Evolutionary conservation across 2,329 filamentous ascomycete genomes (phyloP).

Genomic region (Aspergillus ustus): DNA sequence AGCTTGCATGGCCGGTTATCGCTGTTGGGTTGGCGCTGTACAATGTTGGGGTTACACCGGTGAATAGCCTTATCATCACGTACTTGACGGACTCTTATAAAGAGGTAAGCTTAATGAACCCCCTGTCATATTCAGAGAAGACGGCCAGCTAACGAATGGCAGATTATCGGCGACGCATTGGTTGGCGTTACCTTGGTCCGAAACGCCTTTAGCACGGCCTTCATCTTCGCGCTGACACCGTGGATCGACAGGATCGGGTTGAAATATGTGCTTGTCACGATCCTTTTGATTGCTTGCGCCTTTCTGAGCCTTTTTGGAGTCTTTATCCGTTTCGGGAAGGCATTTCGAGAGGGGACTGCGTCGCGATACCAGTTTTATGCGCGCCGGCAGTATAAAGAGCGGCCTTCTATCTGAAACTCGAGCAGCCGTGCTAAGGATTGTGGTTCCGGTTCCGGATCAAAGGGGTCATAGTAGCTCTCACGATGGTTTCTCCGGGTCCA

Average conservation of each 20-base stretch:
- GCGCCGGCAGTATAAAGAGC: background rate
- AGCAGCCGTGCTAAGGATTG: background rate
- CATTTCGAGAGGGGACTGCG: background rate
- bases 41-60: background rate
- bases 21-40: background rate
- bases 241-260: background rate
- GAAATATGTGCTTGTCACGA: background rate
- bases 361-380: background rate
- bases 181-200: too few relatives aligned
- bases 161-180: background rate
- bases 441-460: background rate
- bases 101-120: background rate
- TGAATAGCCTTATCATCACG: background rate
- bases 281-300: background rate
- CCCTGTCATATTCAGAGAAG: background rate
- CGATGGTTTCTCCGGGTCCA: too few relatives aligned
- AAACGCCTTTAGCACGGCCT: background rate
- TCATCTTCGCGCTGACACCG: background rate
- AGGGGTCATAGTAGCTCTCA: too few relatives aligned
- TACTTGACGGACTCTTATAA: slow-evolving; percentile 1
- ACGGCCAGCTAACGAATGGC: background rate
- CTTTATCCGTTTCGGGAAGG: background rate
- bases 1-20: background rate
- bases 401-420: background rate
- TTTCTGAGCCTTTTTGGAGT: background rate